These are phyloP conservation scores for Cicer yamashitae DNA, from an alignment of 306 rosid species.

Conservation along the genomic window DNA sequence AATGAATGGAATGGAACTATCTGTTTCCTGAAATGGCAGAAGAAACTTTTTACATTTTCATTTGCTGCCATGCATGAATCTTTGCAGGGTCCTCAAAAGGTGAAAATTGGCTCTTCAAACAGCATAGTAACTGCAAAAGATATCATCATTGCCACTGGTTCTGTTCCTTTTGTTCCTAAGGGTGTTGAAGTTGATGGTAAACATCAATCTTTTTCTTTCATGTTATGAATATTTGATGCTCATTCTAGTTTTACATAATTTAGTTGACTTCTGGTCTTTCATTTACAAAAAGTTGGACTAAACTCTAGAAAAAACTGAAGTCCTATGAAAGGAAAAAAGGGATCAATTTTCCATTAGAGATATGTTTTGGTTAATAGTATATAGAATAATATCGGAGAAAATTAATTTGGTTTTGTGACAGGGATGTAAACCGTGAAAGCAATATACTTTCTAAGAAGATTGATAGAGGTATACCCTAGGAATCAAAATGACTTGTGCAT, in stretches of 20 bases:
- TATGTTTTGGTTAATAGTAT: neutral
- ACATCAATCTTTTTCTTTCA: constrained; percentile 39
- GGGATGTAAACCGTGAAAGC: neutral
- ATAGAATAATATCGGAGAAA: neutral
- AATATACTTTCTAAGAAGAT: constrained; percentile 4
- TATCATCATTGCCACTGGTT: constrained; percentile 94
- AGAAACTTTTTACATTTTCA: constrained; percentile 30
- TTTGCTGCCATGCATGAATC: constrained; percentile 35
- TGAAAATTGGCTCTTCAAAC: constrained; percentile 83
- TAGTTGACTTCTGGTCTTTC: constrained; percentile 3
- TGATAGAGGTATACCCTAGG: constrained; percentile 10
- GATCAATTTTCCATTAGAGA: constrained; percentile 7
- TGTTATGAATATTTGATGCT: constrained; percentile 33
- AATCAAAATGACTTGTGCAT: neutral
- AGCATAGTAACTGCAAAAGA: constrained; percentile 81
- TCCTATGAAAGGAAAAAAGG: neutral
- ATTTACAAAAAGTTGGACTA: neutral
- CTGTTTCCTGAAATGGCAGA: constrained; percentile 28
- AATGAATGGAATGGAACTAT: constrained; percentile 30
- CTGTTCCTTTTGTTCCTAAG: constrained; percentile 97
- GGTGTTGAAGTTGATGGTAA: constrained; percentile 98
- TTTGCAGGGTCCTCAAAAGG: constrained; percentile 88
- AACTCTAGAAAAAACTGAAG: constrained; percentile 1
- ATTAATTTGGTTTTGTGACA: neutral
- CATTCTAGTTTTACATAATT: constrained; percentile 34